Conservation (phyloP, 1,139 yeast genomes). For the Suhomyces ambrosiae region DNA sequence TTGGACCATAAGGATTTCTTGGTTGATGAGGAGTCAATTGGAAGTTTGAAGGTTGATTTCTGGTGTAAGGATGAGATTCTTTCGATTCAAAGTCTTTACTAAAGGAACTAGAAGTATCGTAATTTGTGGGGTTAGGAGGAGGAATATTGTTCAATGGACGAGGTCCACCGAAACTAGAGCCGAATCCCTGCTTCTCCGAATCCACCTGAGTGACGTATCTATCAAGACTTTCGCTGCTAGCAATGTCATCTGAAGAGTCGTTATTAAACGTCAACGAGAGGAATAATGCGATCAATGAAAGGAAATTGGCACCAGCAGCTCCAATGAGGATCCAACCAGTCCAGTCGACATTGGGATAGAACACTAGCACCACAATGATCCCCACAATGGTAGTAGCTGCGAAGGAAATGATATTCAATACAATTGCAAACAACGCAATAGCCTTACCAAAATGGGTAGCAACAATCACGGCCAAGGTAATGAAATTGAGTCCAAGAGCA, state of each 20-base stretch:
- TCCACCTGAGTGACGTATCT: slow-evolving; percentile 2
- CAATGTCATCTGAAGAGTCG: slow-evolving; percentile 11
- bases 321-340: slow-evolving; percentile 70
- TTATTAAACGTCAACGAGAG: slow-evolving; percentile 25
- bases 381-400: slow-evolving; percentile 55
- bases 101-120: slow-evolving; percentile 11
- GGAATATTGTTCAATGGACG: slow-evolving; percentile 5
- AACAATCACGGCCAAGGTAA: slow-evolving; percentile 23
- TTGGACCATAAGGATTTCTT: slow-evolving; percentile 2
- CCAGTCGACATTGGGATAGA: slow-evolving; percentile 68
- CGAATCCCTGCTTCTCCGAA: slow-evolving; percentile 5
- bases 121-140: slow-evolving; percentile 4
- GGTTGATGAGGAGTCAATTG: slow-evolving; percentile 7
- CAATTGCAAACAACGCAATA: slow-evolving; percentile 27
- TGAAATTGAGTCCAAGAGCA: slow-evolving; percentile 74
- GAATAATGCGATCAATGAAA: slow-evolving; percentile 31
- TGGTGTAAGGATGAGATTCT: slow-evolving; percentile 4
- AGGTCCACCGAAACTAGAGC: slow-evolving; percentile 10
- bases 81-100: slow-evolving; percentile 10
- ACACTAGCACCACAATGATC: slow-evolving; percentile 55
- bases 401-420: slow-evolving; percentile 46
- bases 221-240: slow-evolving; percentile 7
- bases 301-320: slow-evolving; percentile 57
- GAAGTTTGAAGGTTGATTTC: slow-evolving; percentile 1
- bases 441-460: slow-evolving; percentile 15